Base-by-base conservation (phyloP, 2,329 filamentous ascomycete genomes). In the Neonectria neomacrospora region DNA sequence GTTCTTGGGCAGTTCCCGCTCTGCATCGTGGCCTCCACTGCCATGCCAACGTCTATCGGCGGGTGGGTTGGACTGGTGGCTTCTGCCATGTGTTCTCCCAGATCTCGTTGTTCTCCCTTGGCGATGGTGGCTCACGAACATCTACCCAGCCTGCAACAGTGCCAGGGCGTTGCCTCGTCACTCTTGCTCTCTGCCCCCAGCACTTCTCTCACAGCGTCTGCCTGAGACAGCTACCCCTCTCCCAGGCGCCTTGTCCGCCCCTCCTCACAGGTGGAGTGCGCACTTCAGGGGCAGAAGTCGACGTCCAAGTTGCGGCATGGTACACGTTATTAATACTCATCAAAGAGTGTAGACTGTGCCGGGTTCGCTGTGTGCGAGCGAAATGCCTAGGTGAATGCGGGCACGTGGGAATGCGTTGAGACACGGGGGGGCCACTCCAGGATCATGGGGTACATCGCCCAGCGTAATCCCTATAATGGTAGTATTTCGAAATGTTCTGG, bases 141-240 rank as follows among this genome's bases (percentile, higher is more conserved):
- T 39, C 53, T n/a, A 20, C 6, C 47, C 47, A 52, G 47, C 42
- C 26, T 34, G 37, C 47, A 18, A 30, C 30, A 18, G 39, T 61
- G 53, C 16, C 45, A 39, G 53, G 45, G 45, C 47, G 47, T 42
- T 26, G 32, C 52, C 39, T 52, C 22, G 39, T 30, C 9, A 23
- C 26, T 45, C 2, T 37, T 37, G 34, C 7, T n/a, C 7, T 34
- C 42, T n/a, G 10, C 51, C 51, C 51, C 51, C 47, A 57, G 57
- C 52, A 54, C 39, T 44, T 64, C 58, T 54, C 61, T 64, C 61
- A 54, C 61, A 61, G 42, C 45, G n/a, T 30, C 39, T 32, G 61
- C 60, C 52, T 57, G 57, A 61, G 53, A 60, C 54, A 58, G 32
- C 34, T 41, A 54, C 54, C 60, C 60, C 48, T 62, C 54, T 58